phyloP scores from a whole-genome alignment of 192 early-diverging fungal species.

The Lunasporangiospora selenospora region DNA sequence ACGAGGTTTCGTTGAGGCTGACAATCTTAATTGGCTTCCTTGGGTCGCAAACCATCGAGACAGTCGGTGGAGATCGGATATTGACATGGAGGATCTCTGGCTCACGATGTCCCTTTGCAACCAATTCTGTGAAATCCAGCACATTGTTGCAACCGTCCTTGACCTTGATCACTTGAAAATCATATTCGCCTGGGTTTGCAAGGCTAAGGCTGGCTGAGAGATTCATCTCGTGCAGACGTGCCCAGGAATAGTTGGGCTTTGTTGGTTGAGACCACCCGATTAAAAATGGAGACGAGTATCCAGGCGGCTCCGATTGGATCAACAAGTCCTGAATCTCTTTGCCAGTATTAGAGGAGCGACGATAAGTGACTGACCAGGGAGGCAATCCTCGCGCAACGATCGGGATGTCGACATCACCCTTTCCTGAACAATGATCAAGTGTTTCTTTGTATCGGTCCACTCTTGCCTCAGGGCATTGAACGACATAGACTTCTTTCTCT shows the following conservation, averaged over 20 bases:
- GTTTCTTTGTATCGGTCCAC: constrained; percentile 26
- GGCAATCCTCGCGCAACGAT: constrained; percentile 29
- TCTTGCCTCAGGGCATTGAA: constrained; percentile 27
- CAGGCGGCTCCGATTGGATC: constrained; percentile 28
- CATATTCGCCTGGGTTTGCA: constrained; percentile 19
- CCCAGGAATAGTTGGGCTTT: constrained; percentile 26
- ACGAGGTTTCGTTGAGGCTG: constrained; percentile 2
- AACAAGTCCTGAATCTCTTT: constrained; percentile 17
- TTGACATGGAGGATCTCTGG: constrained; percentile 40
- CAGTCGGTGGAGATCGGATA: constrained; percentile 15
- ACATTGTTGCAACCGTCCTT: constrained; percentile 40
- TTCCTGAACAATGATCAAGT: constrained; percentile 30
- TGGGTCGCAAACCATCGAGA: constrained; percentile 31
- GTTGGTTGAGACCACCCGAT: constrained; percentile 34
- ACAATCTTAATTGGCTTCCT: constrained; percentile 33
- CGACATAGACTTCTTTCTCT: constrained; percentile 33
- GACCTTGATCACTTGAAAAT: constrained; percentile 23
- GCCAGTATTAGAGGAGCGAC: background rate
- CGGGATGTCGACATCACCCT: constrained; percentile 34
- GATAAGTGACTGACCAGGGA: constrained; percentile 33
- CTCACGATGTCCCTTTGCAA: constrained; percentile 18
- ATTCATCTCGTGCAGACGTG: constrained; percentile 40
- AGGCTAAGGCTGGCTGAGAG: constrained; percentile 30
- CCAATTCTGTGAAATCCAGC: constrained; percentile 17
- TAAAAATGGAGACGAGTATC: constrained; percentile 32